These are phyloP conservation scores for Xylariaceae sp. DNA, from an alignment of 2,329 filamentous ascomycete genomes.

Conservation along the genomic window DNA sequence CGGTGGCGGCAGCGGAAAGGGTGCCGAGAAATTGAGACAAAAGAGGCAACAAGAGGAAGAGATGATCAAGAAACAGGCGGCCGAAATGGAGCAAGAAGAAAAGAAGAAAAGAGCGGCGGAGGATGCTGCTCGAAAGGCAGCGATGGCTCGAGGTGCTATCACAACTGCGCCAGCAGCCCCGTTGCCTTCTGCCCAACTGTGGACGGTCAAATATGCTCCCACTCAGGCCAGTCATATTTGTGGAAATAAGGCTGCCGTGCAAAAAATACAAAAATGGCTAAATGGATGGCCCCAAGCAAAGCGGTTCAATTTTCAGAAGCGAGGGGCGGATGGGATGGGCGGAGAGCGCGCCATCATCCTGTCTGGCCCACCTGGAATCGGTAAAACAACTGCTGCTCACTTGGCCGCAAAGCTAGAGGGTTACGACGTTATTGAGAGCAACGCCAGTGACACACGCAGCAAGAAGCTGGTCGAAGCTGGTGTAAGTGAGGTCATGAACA, in stretches of 20 bases:
- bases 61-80: slow-evolving; percentile 73
- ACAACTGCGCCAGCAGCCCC: slow-evolving; percentile 36
- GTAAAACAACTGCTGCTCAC: slow-evolving; percentile 95
- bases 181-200: slow-evolving; percentile 59
- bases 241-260: slow-evolving; percentile 85
- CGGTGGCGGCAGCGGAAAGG: slow-evolving; percentile 81
- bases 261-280: slow-evolving; percentile 86
- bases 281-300: slow-evolving; percentile 73
- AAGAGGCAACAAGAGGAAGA: slow-evolving; percentile 82
- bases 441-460: slow-evolving; percentile 91
- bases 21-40: slow-evolving; percentile 76
- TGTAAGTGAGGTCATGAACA: slow-evolving; percentile 85
- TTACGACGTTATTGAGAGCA: slow-evolving; percentile 89
- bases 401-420: slow-evolving; percentile 88
- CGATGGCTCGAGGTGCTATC: slow-evolving; percentile 39
- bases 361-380: slow-evolving; percentile 90
- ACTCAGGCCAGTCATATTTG: slow-evolving; percentile 82
- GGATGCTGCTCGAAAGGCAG: slow-evolving; percentile 49
- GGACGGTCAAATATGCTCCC: slow-evolving; percentile 94
- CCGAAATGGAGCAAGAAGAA: slow-evolving; percentile 81
- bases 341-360: slow-evolving; percentile 86
- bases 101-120: slow-evolving; percentile 49
- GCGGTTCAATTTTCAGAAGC: slow-evolving; percentile 74
- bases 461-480: slow-evolving; percentile 91
- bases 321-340: slow-evolving; percentile 79